Evolutionary conservation across 2,329 filamentous ascomycete species (phyloP), one percentile per base, ranked within the genome.

Genomic region (Beauveria varroae): DNA sequence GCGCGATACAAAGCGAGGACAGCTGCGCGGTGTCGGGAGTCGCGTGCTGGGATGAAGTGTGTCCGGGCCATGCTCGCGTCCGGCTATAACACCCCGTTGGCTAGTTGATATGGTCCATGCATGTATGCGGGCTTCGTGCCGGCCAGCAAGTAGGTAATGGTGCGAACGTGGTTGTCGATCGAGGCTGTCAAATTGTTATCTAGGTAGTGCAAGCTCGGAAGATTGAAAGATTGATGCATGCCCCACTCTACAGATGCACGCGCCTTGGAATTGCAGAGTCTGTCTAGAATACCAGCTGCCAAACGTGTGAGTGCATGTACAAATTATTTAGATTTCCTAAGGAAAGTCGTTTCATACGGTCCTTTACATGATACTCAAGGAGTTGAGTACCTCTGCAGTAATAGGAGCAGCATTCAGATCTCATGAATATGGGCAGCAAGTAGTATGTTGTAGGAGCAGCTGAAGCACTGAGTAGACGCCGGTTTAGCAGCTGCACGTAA

Each of bases 1-100:
- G 88, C 85, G 64, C 87, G 82, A 75, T 88, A 93, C 54, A 93
- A 84, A 56, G 89, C 87, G 64, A 90, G 80, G 69, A 84, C 82
- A 68, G 83, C 82, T 68, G 68, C 70, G 63, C 83, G 78, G 69
- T 86, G 83, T 64, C 80, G 79, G 67, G 79, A 78, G 63, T 76
- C 77, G 62, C 75, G 76, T 63, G 78, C 77, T 37, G 82, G 80
- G 49, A 82, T 65, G 62, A 81, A 79, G 41, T 57, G 65, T 20
- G 67, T 65, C 58, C 70, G 73, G 47, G 65, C 56, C 71, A 74
- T 73, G 40, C 43, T 52, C 34, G 22, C 14, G 50, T 49, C 34
- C 22, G 50, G 40, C 56, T 59, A 22, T 24, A 43, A 55, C 18
- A 30, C 20, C 41, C 18, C 26, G 28, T 12, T 34, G 14, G 14